phyloP scores from a whole-genome alignment of 495 filamentous ascomycete species.

The Mycothermus thermophilus region DNA sequence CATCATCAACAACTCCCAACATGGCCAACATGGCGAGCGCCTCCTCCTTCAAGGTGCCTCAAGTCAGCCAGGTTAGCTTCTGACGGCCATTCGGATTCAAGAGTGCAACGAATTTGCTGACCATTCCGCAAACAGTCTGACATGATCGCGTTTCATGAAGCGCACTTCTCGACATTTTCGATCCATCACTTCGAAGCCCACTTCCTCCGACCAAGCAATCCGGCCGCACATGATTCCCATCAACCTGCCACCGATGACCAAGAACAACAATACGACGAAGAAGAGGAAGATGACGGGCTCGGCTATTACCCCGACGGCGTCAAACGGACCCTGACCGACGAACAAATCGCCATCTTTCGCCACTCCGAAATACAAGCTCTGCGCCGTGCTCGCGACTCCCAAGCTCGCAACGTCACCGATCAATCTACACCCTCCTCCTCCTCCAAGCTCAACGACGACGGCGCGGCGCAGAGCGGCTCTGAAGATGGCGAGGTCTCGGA shows the following conservation, averaged over 20 bases:
- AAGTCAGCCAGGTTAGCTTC: constrained; percentile 39
- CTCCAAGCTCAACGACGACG: constrained; percentile 5
- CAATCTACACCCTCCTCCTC: too few relatives aligned
- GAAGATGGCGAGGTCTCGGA: constrained; percentile 8
- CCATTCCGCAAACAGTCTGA: constrained; percentile 66
- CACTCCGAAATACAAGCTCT: constrained; percentile 75
- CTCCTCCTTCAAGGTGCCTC: constrained; percentile 14
- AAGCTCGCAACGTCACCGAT: constrained; percentile 12
- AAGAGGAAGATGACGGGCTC: constrained; percentile 49
- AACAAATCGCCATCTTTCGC: constrained; percentile 80
- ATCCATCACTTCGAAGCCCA: constrained; percentile 35
- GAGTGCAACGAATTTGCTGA: too few relatives aligned
- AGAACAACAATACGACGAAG: constrained; percentile 20
- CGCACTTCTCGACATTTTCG: constrained; percentile 42
- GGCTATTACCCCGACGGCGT: constrained; percentile 83
- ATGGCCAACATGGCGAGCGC: constrained; percentile 14
- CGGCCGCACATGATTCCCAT: constrained; percentile 5
- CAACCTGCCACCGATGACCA: too few relatives aligned
- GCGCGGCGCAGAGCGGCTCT: constrained; percentile 7
- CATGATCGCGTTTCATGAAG: constrained; percentile 52
- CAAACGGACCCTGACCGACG: constrained; percentile 84
- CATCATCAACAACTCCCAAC: too few relatives aligned
- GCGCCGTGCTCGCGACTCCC: constrained; percentile 32
- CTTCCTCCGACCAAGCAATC: constrained; percentile 26
- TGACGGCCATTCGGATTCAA: too few relatives aligned